Evolutionary conservation across 805 yeast species (phyloP).

Genomic region (Teunomyces pallodes): DNA sequence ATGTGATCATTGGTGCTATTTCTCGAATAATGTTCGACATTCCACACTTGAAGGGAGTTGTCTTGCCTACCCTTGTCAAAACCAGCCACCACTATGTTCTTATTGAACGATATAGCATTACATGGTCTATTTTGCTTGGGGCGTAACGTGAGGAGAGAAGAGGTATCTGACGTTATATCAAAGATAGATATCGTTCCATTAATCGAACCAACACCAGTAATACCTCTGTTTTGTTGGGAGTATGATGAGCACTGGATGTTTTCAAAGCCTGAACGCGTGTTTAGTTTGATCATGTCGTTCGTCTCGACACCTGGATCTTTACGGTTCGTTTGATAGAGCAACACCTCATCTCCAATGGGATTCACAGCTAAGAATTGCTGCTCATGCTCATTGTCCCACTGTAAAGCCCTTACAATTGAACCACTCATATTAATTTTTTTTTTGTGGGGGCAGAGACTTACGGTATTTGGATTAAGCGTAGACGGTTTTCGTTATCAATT

Average conservation of each 20-base stretch:
- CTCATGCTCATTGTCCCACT: conserved; percentile 56
- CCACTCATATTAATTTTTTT: conserved; percentile 48
- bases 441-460: neutral
- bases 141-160: conserved; percentile 42
- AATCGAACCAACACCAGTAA: conserved; percentile 71
- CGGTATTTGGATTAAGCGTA: neutral
- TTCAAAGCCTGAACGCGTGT: conserved; percentile 61
- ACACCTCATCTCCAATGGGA: conserved; percentile 79
- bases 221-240: conserved; percentile 52
- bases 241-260: conserved; percentile 66
- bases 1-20: conserved; percentile 48
- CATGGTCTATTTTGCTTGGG: conserved; percentile 74
- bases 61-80: conserved; percentile 77
- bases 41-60: conserved; percentile 77
- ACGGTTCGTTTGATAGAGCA: conserved; percentile 55
- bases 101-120: conserved; percentile 69
- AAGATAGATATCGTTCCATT: conserved; percentile 66
- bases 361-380: conserved; percentile 66
- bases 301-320: conserved; percentile 47
- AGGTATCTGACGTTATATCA: conserved; percentile 47
- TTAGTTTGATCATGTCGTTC: conserved; percentile 50
- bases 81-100: conserved; percentile 71
- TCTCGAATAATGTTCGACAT: conserved; percentile 57
- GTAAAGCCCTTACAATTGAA: conserved; percentile 53
- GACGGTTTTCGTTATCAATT: neutral